Conservation (phyloP, 208 protist genomes). For the Acanthamoeba quina region DNA sequence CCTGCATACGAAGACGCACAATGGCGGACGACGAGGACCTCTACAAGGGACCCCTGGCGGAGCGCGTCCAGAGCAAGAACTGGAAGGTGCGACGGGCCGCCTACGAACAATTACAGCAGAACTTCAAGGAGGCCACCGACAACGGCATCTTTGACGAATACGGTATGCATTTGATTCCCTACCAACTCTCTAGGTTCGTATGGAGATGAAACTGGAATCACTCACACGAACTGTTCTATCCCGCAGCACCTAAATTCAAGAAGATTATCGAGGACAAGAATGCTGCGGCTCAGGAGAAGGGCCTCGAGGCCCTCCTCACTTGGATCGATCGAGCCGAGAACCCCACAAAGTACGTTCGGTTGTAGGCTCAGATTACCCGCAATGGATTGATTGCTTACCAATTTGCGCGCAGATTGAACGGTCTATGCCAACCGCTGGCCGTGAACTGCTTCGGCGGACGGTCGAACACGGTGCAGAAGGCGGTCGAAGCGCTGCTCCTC, state of each 20-base stretch:
- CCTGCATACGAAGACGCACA: neutral
- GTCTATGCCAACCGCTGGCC: neutral
- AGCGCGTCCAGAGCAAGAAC: constrained; percentile 54
- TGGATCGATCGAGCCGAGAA: constrained; percentile 77
- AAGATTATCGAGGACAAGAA: constrained; percentile 77
- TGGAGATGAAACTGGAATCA: neutral
- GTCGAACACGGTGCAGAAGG: constrained; percentile 65
- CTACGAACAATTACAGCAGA: constrained; percentile 56
- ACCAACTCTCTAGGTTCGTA: neutral
- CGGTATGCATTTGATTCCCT: neutral
- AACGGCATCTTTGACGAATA: constrained; percentile 75
- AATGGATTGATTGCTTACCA: too few relatives aligned
- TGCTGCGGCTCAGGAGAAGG: constrained; percentile 73
- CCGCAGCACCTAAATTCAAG: constrained; percentile 74
- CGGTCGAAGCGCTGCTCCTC: constrained; percentile 59
- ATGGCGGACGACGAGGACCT: constrained; percentile 73
- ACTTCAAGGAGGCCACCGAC: constrained; percentile 71
- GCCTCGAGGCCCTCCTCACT: constrained; percentile 42
- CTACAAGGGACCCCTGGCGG: constrained; percentile 36
- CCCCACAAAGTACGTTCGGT: constrained; percentile 49
- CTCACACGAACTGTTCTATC: neutral
- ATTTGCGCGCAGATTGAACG: constrained; percentile 4
- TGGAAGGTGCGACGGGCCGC: constrained; percentile 73
- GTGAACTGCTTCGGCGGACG: constrained; percentile 67
- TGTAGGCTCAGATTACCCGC: too few relatives aligned